Base-by-base conservation (phyloP, 2,329 filamentous ascomycete species). In the Apiospora arundinis region DNA sequence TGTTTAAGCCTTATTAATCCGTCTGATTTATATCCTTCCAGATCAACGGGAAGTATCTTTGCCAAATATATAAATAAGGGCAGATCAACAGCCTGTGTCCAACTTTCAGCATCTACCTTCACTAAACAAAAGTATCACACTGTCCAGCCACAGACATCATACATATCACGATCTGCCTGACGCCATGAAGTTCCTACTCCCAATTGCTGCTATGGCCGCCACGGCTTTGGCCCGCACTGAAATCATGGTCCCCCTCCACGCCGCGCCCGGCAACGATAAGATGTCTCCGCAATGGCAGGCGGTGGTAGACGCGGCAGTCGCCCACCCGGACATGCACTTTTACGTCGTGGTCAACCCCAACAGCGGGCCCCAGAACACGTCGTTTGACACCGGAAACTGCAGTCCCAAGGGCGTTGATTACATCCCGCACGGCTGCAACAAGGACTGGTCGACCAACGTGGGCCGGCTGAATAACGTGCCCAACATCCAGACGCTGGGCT, bases 381-480 rank as follows among this genome's bases (percentile, higher is more conserved):
- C 70, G 23, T 70, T 69, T 45, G 4, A 70, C 63, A 28, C 46
- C 5, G 28, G n/a, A 14, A 56, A 32, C 42, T 66, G 46, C 69
- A 44, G 32, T 7, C 21, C 60, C 60, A 66, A 21, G 60, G 32
- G 60, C 0, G 6, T 0, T 23, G 23, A 16, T 16, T 70, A 74
- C 69, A 70, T 73, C 48, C 49, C 56, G 23, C 74, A 74, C 44
- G 71, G 74, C n/a, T 74, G 71, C 66, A 71, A 74, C 68, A 72
- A 70, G 65, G 73, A 74, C 74, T 74, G 74, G 74, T 72, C 71
- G n/a, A 74, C 72, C 25, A 70, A 71, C 48, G 65, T 74, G n/a
- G 71, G 69, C 16, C 32, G 56, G 37, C 56, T 74, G 67, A 74
- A 69, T 70, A 42, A 66, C 40, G 70, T 73, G n/a, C 42, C 48